A percentile compares a stretch with the other conserved stretches of the same genome.
phyloP scores from a whole-genome alignment of 176 grass and related monocot genomes.

The Rhynchospora pubera region DNA sequence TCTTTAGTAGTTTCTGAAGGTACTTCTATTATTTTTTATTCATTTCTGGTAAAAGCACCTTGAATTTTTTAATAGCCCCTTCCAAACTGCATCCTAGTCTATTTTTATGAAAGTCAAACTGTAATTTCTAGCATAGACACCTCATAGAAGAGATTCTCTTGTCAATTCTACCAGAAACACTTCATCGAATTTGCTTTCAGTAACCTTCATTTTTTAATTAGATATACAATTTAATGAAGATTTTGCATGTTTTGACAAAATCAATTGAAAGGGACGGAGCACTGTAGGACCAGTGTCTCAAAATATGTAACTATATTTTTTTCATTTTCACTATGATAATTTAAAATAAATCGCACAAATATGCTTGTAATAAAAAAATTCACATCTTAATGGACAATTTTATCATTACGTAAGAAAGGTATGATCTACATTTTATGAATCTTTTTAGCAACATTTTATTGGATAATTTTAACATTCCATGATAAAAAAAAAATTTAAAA shows the following conservation, averaged over 20 bases:
- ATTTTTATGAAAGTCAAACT: neutral
- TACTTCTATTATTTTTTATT: neutral
- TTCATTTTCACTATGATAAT: too few relatives aligned
- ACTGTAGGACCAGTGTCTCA: neutral
- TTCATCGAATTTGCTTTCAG: neutral
- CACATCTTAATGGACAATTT: neutral
- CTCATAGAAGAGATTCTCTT: neutral
- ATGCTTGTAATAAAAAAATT: neutral
- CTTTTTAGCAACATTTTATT: too few relatives aligned
- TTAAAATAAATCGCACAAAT: neutral
- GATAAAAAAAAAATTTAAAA: too few relatives aligned
- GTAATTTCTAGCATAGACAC: constrained; percentile 1
- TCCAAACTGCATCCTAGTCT: neutral
- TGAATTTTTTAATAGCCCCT: neutral
- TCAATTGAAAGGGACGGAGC: neutral
- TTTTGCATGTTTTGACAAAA: neutral
- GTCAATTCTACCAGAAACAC: neutral
- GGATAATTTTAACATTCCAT: too few relatives aligned
- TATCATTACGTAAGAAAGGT: neutral
- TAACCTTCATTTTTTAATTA: neutral
- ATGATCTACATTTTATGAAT: too few relatives aligned
- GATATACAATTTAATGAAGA: neutral
- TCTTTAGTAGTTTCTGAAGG: neutral
- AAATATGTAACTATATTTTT: neutral
- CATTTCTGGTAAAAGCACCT: neutral